Base-by-base conservation (phyloP, 805 yeast genomes). In the Zygotorulaspora sp. region DNA sequence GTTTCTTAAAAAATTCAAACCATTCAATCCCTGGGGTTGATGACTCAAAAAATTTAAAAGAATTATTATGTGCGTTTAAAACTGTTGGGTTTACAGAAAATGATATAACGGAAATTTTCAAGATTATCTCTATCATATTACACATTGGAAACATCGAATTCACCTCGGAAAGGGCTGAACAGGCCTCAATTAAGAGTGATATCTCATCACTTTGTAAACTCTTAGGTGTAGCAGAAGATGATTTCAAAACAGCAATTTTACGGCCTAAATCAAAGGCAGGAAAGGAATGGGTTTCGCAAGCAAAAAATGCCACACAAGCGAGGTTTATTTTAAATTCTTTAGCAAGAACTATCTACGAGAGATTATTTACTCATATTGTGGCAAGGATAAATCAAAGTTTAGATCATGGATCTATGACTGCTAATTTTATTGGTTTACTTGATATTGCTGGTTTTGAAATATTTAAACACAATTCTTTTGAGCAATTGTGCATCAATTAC, bases 361-460 rank as follows among this genome's bases (percentile, higher is more conserved):
- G 81, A 30, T 60, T 88, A 6, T 92, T 92, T 65, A 83, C 82
- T 34, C 77, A 68, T 52, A 72, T 92, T 25, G 95, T 92, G 9
- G 72, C 71, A 38, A 73, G 76, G 37, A 84, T 92, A 50, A 94
- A 92, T 57, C 68, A 68, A 3, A 82, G 77, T 35, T 71, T 92
- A 8, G 73, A 71, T 45, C 72, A 64, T 30, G 63, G 67, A 6
- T 61, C 67, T 3, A 53, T 58, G 38, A 61, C 69, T 3, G 62
- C 66, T 15, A 71, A 77, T 37, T 90, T 81, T 49, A 92, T 92
- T 54, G 98, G 99, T 45, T 95, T 92, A 14, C 71, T 92, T 52
- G 99, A 92, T 78, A 92, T 92, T 52, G 95, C 95, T 44, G 98
- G 98, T 8, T 92, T 92, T 61, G 98, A 92, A 66, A 96, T 92